These are phyloP conservation scores for Prunus mira DNA, from an alignment of 306 rosid genomes.

Conservation along the genomic window DNA sequence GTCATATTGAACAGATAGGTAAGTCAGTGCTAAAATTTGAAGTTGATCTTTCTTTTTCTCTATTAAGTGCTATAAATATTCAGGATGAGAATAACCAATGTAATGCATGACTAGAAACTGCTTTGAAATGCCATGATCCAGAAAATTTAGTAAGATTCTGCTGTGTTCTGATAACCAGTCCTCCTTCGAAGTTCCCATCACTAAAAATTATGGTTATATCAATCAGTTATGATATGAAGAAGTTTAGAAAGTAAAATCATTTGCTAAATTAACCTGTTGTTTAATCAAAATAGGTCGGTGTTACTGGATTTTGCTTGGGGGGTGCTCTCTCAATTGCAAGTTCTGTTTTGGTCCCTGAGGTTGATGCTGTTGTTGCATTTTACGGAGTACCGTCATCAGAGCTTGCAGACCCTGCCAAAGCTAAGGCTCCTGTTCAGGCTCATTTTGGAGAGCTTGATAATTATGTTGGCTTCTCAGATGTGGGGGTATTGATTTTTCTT, in stretches of 20 bases:
- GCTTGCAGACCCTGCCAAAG: slow-evolving; percentile 89
- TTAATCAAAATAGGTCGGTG: slow-evolving; percentile 65
- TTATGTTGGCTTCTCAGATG: slow-evolving; percentile 89
- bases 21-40: not conserved
- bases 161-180: not conserved
- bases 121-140: not conserved
- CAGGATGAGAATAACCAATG: not conserved
- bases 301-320: slow-evolving; percentile 97
- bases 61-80: too few relatives aligned
- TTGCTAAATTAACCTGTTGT: slow-evolving; percentile 9
- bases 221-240: not conserved
- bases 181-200: not conserved
- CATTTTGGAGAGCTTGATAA: slow-evolving; percentile 93
- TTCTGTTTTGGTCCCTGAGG: slow-evolving; percentile 76
- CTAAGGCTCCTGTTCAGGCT: slow-evolving; percentile 89
- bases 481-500: slow-evolving; percentile 53
- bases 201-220: not conserved
- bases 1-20: not conserved
- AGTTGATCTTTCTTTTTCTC: not conserved
- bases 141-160: not conserved
- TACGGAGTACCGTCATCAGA: slow-evolving; percentile 86
- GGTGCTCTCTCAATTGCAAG: slow-evolving; percentile 98
- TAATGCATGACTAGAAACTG: slow-evolving; percentile 13
- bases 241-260: not conserved
- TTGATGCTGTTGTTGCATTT: slow-evolving; percentile 90